Conservation (phyloP, 306 rosid species). For the Malus sylvestris region DNA sequence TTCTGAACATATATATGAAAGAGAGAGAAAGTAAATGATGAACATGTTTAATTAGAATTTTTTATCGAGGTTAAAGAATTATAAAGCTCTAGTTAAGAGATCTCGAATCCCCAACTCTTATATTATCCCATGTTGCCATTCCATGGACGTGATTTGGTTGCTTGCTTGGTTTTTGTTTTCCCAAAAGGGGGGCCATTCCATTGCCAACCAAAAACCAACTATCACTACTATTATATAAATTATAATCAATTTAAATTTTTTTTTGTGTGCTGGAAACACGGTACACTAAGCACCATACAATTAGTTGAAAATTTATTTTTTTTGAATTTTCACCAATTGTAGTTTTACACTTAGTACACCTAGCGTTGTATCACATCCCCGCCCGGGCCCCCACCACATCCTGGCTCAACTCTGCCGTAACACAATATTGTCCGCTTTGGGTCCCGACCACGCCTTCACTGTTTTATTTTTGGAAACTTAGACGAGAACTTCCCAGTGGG, state of each 20-base stretch:
- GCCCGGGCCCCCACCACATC: too few relatives aligned
- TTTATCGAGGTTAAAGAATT: conserved; percentile 38
- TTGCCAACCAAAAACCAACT: conserved; percentile 59
- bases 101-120: conserved; percentile 58
- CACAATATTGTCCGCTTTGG: too few relatives aligned
- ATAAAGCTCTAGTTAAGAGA: conserved; percentile 30
- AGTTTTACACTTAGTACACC: too few relatives aligned
- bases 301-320: too few relatives aligned
- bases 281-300: too few relatives aligned
- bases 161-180: conserved; percentile 47
- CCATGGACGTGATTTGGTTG: conserved; percentile 59
- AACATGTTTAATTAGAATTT: conserved; percentile 15
- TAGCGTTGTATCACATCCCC: too few relatives aligned
- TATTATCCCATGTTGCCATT: conserved; percentile 39
- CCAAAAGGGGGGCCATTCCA: conserved; percentile 59
- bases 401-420: too few relatives aligned
- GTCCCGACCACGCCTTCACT: too few relatives aligned
- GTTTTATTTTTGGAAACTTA: too few relatives aligned
- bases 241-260: background rate
- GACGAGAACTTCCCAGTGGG: too few relatives aligned
- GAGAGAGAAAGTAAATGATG: conserved; percentile 3
- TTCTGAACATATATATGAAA: background rate
- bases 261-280: background rate
- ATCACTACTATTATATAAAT: conserved; percentile 16
- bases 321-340: too few relatives aligned